Conservation (phyloP, 257 asterid genomes). For the Perilla frutescens region DNA sequence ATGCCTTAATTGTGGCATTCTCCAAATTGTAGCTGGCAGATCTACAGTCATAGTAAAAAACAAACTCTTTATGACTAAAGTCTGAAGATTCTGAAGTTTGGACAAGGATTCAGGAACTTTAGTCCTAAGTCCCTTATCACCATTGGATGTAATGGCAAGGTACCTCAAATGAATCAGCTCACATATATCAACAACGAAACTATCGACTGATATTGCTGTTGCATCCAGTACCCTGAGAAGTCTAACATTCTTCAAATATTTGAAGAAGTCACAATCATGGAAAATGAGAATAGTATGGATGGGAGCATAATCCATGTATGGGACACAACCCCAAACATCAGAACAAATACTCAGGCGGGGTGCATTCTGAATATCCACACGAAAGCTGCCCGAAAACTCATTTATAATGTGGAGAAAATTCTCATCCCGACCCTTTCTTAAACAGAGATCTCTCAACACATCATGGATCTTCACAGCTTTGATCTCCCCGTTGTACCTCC, state of each 20-base stretch:
- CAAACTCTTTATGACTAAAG: too few relatives aligned
- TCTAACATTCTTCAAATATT: neutral
- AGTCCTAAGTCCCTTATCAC: too few relatives aligned
- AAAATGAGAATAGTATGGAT: conserved; percentile 20
- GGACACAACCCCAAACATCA: neutral
- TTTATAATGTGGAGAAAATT: neutral
- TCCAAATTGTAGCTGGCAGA: too few relatives aligned
- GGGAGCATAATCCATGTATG: neutral
- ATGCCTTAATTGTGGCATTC: too few relatives aligned
- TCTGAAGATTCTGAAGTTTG: too few relatives aligned
- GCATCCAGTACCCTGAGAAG: neutral
- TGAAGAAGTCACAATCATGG: neutral
- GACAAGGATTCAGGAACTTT: neutral
- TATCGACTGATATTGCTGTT: neutral
- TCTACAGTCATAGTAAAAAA: too few relatives aligned
- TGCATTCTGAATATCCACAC: conserved; percentile 2
- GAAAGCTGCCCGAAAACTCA: conserved; percentile 15
- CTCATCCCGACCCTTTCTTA: too few relatives aligned
- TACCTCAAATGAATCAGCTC: conserved; percentile 25
- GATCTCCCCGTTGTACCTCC: too few relatives aligned
- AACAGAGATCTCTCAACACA: too few relatives aligned
- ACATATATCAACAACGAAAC: neutral
- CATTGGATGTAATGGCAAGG: neutral
- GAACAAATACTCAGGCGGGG: neutral
- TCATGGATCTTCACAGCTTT: too few relatives aligned